Conservation (phyloP, 2,329 filamentous ascomycete species). For the Rhynchosporium agropyri region DNA sequence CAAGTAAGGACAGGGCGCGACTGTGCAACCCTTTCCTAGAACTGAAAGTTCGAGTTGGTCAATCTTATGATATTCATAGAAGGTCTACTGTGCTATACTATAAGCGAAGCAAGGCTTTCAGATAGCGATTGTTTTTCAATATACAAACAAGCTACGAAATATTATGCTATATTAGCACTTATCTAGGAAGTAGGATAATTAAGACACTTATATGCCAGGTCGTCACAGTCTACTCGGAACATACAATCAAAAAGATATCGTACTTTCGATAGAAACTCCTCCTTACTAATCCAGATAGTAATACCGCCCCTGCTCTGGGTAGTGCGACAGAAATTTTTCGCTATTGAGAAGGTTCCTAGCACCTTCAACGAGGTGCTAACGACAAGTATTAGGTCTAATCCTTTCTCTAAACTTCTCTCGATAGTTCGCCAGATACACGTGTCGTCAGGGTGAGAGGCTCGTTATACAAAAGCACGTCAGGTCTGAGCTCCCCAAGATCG, state of each 20-base stretch:
- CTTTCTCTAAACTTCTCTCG: not conserved
- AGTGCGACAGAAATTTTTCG: conserved; percentile 2
- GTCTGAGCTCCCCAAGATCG: conserved; percentile 23
- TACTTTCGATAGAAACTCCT: conserved; percentile 4
- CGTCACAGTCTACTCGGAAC: not conserved
- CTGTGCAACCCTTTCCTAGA: no score
- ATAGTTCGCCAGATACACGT: not conserved
- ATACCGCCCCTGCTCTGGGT: not conserved
- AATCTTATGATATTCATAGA: no score
- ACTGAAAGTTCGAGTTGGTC: no score
- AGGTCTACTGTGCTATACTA: no score
- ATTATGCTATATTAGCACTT: not conserved
- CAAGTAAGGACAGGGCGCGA: no score
- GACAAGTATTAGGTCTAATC: not conserved
- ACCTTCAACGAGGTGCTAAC: conserved; percentile 1
- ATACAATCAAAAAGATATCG: not conserved
- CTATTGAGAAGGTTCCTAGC: not conserved
- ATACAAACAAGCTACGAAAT: not conserved
- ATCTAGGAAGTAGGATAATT: not conserved
- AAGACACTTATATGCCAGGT: not conserved
- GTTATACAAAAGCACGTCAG: conserved; percentile 1
- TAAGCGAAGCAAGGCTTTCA: no score
- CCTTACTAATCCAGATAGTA: not conserved
- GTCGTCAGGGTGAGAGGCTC: not conserved
- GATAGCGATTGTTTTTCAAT: no score